A percentile compares a stretch with the other conserved stretches of the same genome.
phyloP scores from a whole-genome alignment of 73 alveolate species.

The Paramecium biaurelia region DNA sequence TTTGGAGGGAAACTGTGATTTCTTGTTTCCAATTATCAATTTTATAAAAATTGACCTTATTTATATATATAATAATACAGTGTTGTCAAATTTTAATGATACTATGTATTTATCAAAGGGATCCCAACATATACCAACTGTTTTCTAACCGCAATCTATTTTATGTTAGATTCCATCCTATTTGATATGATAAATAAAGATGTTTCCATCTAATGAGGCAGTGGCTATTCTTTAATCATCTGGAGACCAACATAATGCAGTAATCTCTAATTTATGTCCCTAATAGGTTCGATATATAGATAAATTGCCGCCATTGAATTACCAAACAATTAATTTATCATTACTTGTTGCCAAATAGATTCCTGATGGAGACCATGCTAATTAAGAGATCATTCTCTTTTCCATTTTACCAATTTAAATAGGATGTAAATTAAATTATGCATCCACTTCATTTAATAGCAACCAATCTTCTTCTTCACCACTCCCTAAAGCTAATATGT shows the following conservation, averaged over 20 bases:
- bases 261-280: constrained; percentile 50
- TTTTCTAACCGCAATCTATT: constrained; percentile 3
- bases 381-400: not conserved
- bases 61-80: not conserved
- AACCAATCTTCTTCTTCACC: constrained; percentile 48
- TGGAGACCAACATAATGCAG: constrained; percentile 62
- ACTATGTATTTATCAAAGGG: constrained; percentile 55
- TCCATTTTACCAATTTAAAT: constrained; percentile 4
- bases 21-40: constrained; percentile 48
- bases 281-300: not conserved
- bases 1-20: constrained; percentile 8
- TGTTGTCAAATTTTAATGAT: constrained; percentile 42
- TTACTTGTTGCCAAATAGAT: constrained; percentile 21
- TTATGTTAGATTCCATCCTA: not conserved
- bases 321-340: constrained; percentile 47
- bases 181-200: constrained; percentile 15
- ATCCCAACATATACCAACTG: constrained; percentile 61
- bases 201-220: constrained; percentile 51
- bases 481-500: not conserved
- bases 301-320: constrained; percentile 11
- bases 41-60: constrained; percentile 50
- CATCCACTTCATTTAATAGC: not conserved
- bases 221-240: constrained; percentile 51
- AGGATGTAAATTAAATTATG: not conserved
- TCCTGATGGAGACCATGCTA: constrained; percentile 57